Base-by-base conservation (phyloP, 2,329 filamentous ascomycete genomes). In the Eurotiales sp. region DNA sequence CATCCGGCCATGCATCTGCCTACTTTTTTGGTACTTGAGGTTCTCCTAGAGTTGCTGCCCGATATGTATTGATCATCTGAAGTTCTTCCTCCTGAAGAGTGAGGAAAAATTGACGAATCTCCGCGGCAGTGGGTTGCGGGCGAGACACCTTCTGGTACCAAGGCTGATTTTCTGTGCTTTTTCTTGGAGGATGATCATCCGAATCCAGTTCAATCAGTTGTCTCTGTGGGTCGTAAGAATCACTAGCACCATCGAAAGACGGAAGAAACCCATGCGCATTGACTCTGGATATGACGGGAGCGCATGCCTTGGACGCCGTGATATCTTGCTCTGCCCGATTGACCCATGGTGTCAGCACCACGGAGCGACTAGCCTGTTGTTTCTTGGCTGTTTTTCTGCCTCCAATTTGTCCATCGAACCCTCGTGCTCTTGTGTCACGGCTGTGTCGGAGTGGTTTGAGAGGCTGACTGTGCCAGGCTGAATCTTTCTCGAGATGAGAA, bases 231-330 rank as follows among this genome's bases (percentile, higher is more conserved):
- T 30, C n/a, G 22, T 27, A 19, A 19, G 37, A 29, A 41, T 64
- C 61, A 15, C 53, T 59, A n/a, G 60, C 49, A 8, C 65, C 64
- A 47, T 67, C 66, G 45, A 63, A 63, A 14, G 58, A 55, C 30
- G 63, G 63, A 8, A 67, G 53, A 44, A 59, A 61, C 2, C 59
- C 65, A 52, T 66, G 62, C 8, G 58, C 63, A 48, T 63, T 65
- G 37, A 65, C 57, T 36, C 62, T 62, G n/a, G 62, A 58, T 22
- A 60, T 56, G 25, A 63, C 58, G 4, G 61, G 51, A 8, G 63
- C 59, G n/a, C 58, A 58, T n/a, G 57, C 56, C 47, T 66, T 66
- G 43, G 50, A 45, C 34, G 55, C 49, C n/a, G 55, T 52, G 21
- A 53, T 45, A 37, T 59, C 48, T 32, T 57, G 55, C 48, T 52